Conservation (phyloP, 2,329 filamentous ascomycete species). For the Fusarium armeniacum region DNA sequence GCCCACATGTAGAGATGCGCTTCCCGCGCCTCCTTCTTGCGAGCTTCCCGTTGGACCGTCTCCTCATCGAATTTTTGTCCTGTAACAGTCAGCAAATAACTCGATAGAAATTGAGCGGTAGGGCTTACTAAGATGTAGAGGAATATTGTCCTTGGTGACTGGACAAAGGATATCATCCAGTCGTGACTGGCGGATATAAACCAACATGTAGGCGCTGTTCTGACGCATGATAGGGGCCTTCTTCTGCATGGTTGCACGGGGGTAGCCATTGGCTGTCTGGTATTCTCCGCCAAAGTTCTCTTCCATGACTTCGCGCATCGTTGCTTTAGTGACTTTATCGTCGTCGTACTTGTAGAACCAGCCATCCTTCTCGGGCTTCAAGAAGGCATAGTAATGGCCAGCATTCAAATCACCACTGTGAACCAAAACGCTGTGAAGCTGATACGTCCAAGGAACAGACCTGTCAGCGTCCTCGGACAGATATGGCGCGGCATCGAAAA, state of each 20-base stretch:
- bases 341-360: constrained; percentile 98
- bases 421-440: constrained; percentile 93
- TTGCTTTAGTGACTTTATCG: constrained; percentile 95
- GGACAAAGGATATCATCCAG: constrained; percentile 85
- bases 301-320: constrained; percentile 89
- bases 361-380: constrained; percentile 93
- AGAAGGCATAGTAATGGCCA: constrained; percentile 97
- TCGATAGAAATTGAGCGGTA: neutral
- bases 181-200: constrained; percentile 91
- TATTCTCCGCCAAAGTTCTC: constrained; percentile 98
- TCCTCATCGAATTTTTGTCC: constrained; percentile 86
- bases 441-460: constrained; percentile 91
- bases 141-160: constrained; percentile 83
- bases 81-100: constrained; percentile 52
- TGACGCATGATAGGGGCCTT: constrained; percentile 72
- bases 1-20: constrained; percentile 92
- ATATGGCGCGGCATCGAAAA: constrained; percentile 87
- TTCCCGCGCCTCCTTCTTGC: constrained; percentile 90
- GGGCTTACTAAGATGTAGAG: constrained; percentile 79
- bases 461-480: constrained; percentile 87
- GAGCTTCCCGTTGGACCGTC: constrained; percentile 78
- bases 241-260: constrained; percentile 65
- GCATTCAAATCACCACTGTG: constrained; percentile 98
- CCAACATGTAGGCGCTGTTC: constrained; percentile 97
- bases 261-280: constrained; percentile 62